These are phyloP conservation scores for Priceomyces carsonii DNA, from an alignment of 805 yeast species.

Conservation along the genomic window DNA sequence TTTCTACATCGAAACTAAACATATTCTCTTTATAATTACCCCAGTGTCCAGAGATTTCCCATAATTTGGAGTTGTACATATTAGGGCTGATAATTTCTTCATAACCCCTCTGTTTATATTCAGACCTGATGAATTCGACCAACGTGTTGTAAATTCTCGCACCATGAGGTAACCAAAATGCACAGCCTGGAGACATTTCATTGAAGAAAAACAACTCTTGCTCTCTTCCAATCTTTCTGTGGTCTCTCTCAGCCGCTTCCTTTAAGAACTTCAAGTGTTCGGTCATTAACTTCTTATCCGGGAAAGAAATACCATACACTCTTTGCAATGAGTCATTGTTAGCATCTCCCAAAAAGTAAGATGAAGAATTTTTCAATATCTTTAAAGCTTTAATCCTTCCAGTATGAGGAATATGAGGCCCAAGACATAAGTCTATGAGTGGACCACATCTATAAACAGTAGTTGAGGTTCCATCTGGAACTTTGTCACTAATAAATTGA, in stretches of 20 bases:
- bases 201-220: slow-evolving; percentile 95
- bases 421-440: slow-evolving; percentile 92
- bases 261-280: slow-evolving; percentile 92
- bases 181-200: slow-evolving; percentile 97
- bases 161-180: slow-evolving; percentile 99
- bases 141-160: slow-evolving; percentile 92
- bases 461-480: slow-evolving; percentile 94
- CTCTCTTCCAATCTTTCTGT: slow-evolving; percentile 93
- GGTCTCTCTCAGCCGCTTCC: slow-evolving; percentile 95
- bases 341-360: slow-evolving; percentile 93
- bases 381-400: slow-evolving; percentile 95
- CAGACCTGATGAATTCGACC: slow-evolving; percentile 74
- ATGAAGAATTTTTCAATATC: slow-evolving; percentile 91
- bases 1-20: slow-evolving; percentile 96
- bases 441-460: slow-evolving; percentile 99
- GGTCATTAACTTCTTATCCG: slow-evolving; percentile 94
- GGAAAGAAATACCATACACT: slow-evolving; percentile 97
- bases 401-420: slow-evolving; percentile 97
- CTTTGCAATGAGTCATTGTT: slow-evolving; percentile 94
- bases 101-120: slow-evolving; percentile 91
- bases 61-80: slow-evolving; percentile 94
- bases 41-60: slow-evolving; percentile 99
- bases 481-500: slow-evolving; percentile 77
- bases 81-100: slow-evolving; percentile 99
- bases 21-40: slow-evolving; percentile 95